Base-by-base conservation (phyloP, 768 basidiomycete genomes). In the Pleurotus sapidus region DNA sequence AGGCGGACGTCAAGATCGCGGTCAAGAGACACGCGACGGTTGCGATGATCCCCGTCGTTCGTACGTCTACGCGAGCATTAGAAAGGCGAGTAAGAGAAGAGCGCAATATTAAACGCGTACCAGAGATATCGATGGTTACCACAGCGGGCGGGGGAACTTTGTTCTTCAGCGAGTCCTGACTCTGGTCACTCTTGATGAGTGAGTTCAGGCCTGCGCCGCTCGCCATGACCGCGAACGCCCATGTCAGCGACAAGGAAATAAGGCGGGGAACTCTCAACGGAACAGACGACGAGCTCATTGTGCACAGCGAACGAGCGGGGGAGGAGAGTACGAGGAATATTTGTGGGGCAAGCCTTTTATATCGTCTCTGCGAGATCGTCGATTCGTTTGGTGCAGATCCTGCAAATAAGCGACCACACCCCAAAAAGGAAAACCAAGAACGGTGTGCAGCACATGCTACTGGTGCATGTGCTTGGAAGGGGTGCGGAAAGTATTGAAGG, bases 211-310 rank as follows among this genome's bases (percentile, higher is more conserved):
- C 68, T 59, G 56, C 30, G 14, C 40, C 8, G 47, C 9, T 18
- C 55, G 46, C 27, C 18, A 59, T 56, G 15, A 57, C 23, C 23
- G 39, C 53, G 60, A 70, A 73, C 12, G 65, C 64, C 55, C 66
- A 71, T 40, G 71, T 69, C 39, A 76, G 61, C 20, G 60, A 59
- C 30, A 74, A 65, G 1, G 65, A 50, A 34, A 59, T 54, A 5
- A 72, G 59, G n/a, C 67, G 68, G 15, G 61, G 55, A 56, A 59
- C 43, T 54, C 61, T 67, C 47, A 67, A 51, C 1, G 68, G 66
- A 15, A 58, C 59, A 53, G 57, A 48, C 25, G 53, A 46, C 43
- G 30, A 54, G 40, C 34, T 58, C 55, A 56, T 56, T 39, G 51
- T 54, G 51, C 20, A 24, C 23, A 54, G 51, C 51, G 51, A 54